Evolutionary conservation across 495 filamentous ascomycete species (phyloP), one percentile per base, ranked within the genome.

Genomic region (Xylaria acuta): DNA sequence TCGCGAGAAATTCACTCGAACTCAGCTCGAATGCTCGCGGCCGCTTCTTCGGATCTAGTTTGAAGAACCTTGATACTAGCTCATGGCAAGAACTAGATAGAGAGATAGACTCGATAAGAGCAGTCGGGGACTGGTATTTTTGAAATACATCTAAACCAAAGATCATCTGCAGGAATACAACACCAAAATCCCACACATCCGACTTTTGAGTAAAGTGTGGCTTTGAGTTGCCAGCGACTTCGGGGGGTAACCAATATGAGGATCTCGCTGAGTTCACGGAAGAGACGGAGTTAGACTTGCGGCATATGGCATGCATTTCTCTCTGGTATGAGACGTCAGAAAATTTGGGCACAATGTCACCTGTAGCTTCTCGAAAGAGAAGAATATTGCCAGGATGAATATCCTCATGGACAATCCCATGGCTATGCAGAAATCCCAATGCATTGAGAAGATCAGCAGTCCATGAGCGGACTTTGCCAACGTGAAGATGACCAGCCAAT

Each of bases 111-210:
- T 91, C 89, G 62, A 94, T 81, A 59, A 97, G 79, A 27, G 89
- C 87, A 54, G 87, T 87, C 11, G 94, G 94, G 0, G 94, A 97
- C 30, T 87, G 90, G 75, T 97, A 94, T 70, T 91, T 91, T 64
- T 92, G 85, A 32, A 92, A 81, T 12, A 94, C 88, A 74, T 92
- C 87, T 67, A 92, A 82, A 34, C 96, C 96, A 76, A 97, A 96
- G n/a, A 93, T 85, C 94, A 98, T 97, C 79, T 98, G 95, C 36
- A 97, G 80, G 74, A 97, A 90, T 25, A 97, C 86, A 49, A 97
- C 88, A 5, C 96, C 96, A 73, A 98, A 88, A 74, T 97, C 91
- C 96, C 96, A 99, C 18, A 99, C 88, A 80, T 98, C 97, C 0
- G 94, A 92, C 79, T 97, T 97, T 75, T 91, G 90, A 12, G 90